These are phyloP conservation scores for Purshia tridentata DNA, from an alignment of 306 rosid genomes.

Conservation along the genomic window DNA sequence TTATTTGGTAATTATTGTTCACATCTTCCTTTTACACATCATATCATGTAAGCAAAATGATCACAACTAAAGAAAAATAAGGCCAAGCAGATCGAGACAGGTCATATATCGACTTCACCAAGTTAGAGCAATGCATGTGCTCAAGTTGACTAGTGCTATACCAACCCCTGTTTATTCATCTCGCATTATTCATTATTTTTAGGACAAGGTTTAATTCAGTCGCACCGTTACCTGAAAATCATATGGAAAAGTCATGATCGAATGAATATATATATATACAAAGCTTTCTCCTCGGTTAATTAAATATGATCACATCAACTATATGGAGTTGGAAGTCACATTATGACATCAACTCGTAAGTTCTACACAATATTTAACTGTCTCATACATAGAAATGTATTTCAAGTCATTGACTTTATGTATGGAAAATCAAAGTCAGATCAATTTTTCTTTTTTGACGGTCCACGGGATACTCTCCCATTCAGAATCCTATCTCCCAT, in stretches of 20 bases:
- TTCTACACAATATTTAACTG: neutral
- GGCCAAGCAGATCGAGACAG: neutral
- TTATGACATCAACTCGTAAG: neutral
- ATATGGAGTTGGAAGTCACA: too few species aligned
- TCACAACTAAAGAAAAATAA: neutral
- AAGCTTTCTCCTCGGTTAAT: too few species aligned
- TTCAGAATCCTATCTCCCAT: slow-evolving; percentile 58
- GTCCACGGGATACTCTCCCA: slow-evolving; percentile 19
- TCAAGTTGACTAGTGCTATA: neutral
- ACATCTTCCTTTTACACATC: neutral
- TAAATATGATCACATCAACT: too few species aligned
- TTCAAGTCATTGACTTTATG: neutral
- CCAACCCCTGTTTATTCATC: too few species aligned
- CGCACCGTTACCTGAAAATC: too few species aligned
- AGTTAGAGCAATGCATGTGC: neutral
- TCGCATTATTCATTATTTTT: too few species aligned
- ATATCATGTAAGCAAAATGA: neutral
- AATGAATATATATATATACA: neutral
- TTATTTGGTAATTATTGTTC: neutral
- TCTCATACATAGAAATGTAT: neutral
- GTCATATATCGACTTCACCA: neutral
- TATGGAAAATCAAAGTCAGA: neutral
- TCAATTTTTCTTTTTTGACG: neutral
- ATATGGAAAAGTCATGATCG: too few species aligned
- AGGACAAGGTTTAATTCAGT: too few species aligned